Evolutionary conservation across 106 monocot genomes (phyloP), one percentile per base, ranked within the genome.

Genomic region (Agapanthus africanus): DNA sequence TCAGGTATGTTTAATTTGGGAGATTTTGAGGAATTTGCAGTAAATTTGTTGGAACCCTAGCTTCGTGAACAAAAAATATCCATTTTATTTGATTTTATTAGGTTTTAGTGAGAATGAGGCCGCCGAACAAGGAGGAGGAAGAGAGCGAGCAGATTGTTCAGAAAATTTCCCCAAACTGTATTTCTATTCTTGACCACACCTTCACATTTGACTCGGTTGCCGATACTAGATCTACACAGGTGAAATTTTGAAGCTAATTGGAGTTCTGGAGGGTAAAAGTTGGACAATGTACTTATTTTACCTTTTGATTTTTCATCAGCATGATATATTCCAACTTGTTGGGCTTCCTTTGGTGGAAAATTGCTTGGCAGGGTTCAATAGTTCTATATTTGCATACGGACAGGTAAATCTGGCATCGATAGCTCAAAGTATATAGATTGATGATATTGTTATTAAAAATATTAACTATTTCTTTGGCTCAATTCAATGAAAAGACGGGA

Each of bases 381-480:
- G 99, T 69, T 99, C 99, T 44, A 99, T 99, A 37, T 99, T 99
- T 84, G 93, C 99, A 15, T 99, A 99, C 66, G 99, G 99, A 13
- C 99, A 93, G 99, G 99, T 99, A 70, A 69, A 54, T 59, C 52
- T 39, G 60, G 25, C 56, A 51, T 26, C n/a, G 0, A 19, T 26
- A 26, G 21, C 14, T 34, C n/a, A 68, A 66, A 66, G 0, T 30
- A 13, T 22, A n/a, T 50, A 16, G 33, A 19, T 61, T 61, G 30
- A 39, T 41, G 35, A 41, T 41, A 66, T 66, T 66, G 6, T 66
- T 26, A 15, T 27, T 14, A 28, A 31, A 13, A 14, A 26, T 26
- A 39, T 44, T 66, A 44, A 15, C 16, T 31, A 44, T 35, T 66
- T 66, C 41, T 25, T 30, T 66, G 16, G 18, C 33, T 36, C 25